Evolutionary conservation across 495 filamentous ascomycete species (phyloP), one percentile per base, ranked within the genome.

Genomic region (Parathielavia hyrcaniae): DNA sequence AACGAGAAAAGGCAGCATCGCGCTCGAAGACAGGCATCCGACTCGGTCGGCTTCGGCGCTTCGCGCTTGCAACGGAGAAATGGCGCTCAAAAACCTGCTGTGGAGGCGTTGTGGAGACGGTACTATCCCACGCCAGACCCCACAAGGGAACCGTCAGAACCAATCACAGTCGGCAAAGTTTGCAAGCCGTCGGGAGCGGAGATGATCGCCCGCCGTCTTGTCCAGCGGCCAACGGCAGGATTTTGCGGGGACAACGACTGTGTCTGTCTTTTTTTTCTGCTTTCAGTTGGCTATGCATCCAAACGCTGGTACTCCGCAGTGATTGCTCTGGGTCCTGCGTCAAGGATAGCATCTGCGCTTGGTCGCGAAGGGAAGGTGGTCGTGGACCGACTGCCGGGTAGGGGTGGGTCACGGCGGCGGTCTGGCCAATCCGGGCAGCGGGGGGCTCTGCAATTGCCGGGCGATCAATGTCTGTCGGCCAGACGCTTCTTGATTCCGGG

Each of bases 91-190:
- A 16, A 5, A 43, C n/a, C n/a, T n/a, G n/a, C n/a, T n/a, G n/a
- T n/a, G n/a, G n/a, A n/a, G n/a, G n/a, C n/a, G 14, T 11, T 32
- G 22, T 49, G n/a, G 34, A 36, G 54, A 57, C 26, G 39, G 34
- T 34, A 26, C 23, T 32, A 44, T 6, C 26, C 32, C 13, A 11
- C 19, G 17, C 51, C 47, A 13, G 14, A n/a, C 48, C 41, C 50
- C 36, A 50, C 39, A 32, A 1, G 4, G 14, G 54, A 60, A 50
- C 51, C 23, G 58, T 30, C 45, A 39, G 14, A 26, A 26, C 58
- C 52, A 55, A 55, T 60, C 58, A 60, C 36, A 43, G 22, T 12
- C 10, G 16, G 6, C 35, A 2, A 20, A 59, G 17, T 23, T n/a
- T 17, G 36, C 9, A 10, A 47, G 26, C 52, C 26, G 51, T 23